These are phyloP conservation scores for Euryodendron excelsum DNA, from an alignment of 148 eudicot species.

Conservation along the genomic window DNA sequence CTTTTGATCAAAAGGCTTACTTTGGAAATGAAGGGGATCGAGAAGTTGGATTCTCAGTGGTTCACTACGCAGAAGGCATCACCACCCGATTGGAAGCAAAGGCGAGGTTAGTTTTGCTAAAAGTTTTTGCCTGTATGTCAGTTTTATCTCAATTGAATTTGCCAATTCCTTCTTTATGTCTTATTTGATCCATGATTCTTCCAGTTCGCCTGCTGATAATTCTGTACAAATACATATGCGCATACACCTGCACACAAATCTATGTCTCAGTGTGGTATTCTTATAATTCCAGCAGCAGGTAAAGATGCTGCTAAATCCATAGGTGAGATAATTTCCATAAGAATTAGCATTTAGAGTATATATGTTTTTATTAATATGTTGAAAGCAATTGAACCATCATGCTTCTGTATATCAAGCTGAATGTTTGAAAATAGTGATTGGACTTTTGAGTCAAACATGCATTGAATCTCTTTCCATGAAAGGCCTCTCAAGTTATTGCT, in stretches of 20 bases:
- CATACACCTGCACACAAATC: no score
- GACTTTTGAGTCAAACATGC: no score
- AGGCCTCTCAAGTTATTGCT: no score
- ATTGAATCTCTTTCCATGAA: no score
- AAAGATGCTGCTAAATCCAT: no score
- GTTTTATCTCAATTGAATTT: not conserved
- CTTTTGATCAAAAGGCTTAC: slow-evolving; percentile 59
- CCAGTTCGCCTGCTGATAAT: not conserved
- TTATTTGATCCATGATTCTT: not conserved
- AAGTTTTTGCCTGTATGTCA: not conserved
- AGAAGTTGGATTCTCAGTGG: slow-evolving; percentile 90
- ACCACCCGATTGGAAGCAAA: slow-evolving; percentile 47
- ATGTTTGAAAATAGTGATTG: not conserved
- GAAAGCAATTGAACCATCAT: not conserved
- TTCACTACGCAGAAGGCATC: slow-evolving; percentile 57
- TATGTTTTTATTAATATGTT: no score
- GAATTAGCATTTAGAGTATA: not conserved
- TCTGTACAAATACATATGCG: no score
- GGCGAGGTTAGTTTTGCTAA: slow-evolving; percentile 43
- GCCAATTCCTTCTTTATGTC: not conserved
- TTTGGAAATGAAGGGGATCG: slow-evolving; percentile 77
- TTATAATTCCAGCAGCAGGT: no score
- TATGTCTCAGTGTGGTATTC: no score
- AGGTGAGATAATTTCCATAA: not conserved
- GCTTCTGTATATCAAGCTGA: not conserved